A percentile compares a stretch with the other conserved stretches of the same genome.
Conservation (phyloP, 2,329 filamentous ascomycete species). For the Xylariaceae sp. region DNA sequence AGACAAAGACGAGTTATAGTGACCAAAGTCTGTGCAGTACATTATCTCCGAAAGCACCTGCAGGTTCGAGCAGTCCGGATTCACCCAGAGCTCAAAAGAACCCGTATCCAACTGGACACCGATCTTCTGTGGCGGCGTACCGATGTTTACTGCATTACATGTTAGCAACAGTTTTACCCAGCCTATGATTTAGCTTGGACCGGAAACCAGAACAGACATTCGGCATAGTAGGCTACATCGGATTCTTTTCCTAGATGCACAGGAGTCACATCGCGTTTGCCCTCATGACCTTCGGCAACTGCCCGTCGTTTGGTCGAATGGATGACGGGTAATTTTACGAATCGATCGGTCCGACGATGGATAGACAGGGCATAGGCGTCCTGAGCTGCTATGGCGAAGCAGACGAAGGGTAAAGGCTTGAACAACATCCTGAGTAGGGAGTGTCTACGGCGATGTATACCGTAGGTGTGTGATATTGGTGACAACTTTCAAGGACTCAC, state of each 20-base stretch:
- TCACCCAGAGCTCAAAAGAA: constrained; percentile 58
- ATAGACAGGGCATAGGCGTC: constrained; percentile 18
- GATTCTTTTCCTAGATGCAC: constrained; percentile 45
- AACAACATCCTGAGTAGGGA: constrained; percentile 10
- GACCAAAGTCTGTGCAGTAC: constrained; percentile 42
- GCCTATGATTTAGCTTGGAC: neutral
- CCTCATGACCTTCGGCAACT: constrained; percentile 36
- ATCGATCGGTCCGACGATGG: constrained; percentile 35
- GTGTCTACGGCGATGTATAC: neutral
- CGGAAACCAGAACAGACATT: constrained; percentile 33
- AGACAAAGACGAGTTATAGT: constrained; percentile 41
- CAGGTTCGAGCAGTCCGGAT: constrained; percentile 52
- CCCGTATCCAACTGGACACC: constrained; percentile 55
- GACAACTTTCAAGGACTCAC: neutral
- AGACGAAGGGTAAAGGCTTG: constrained; percentile 16
- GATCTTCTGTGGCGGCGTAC: constrained; percentile 49
- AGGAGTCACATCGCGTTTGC: constrained; percentile 35
- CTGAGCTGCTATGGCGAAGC: constrained; percentile 23
- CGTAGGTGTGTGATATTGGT: neutral
- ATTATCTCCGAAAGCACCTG: constrained; percentile 13
- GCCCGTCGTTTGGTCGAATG: constrained; percentile 40
- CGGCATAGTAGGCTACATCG: constrained; percentile 50
- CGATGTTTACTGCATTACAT: constrained; percentile 40
- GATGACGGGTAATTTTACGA: constrained; percentile 39
- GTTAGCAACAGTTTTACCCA: constrained; percentile 16